phyloP scores from a whole-genome alignment of 495 filamentous ascomycete genomes.

The Penicillium malachiteum region DNA sequence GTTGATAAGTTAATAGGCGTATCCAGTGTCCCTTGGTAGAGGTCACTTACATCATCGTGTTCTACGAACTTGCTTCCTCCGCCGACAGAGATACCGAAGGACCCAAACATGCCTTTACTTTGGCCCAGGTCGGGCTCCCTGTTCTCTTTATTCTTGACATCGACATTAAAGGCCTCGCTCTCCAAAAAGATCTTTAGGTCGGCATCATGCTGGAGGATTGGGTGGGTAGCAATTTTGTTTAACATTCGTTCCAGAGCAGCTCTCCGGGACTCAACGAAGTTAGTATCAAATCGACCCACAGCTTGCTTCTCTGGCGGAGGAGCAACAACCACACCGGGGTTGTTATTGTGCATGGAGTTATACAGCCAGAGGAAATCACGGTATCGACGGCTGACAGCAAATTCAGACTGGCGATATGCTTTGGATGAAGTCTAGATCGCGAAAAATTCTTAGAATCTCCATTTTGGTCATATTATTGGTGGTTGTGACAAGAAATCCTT shows the following conservation, averaged over 20 bases:
- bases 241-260: slow-evolving; percentile 94
- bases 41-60: slow-evolving; percentile 81
- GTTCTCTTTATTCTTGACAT: slow-evolving; percentile 97
- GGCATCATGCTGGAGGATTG: slow-evolving; percentile 86
- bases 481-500: slow-evolving; percentile 12
- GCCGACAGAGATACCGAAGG: slow-evolving; percentile 75
- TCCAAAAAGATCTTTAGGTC: slow-evolving; percentile 96
- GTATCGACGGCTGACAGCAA: slow-evolving; percentile 88
- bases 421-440: slow-evolving; percentile 82
- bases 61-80: slow-evolving; percentile 86
- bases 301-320: slow-evolving; percentile 98
- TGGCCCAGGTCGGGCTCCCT: slow-evolving; percentile 82
- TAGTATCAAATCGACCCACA: slow-evolving; percentile 91
- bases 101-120: slow-evolving; percentile 89
- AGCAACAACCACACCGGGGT: slow-evolving; percentile 91
- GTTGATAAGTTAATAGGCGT: slow-evolving; percentile 9
- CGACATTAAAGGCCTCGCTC: slow-evolving; percentile 90
- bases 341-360: slow-evolving; percentile 87
- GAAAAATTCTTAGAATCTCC: not conserved
- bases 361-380: slow-evolving; percentile 98
- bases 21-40: not conserved
- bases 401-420: slow-evolving; percentile 86
- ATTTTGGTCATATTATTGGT: not conserved
- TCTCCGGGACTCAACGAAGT: slow-evolving; percentile 90
- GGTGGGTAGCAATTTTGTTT: slow-evolving; percentile 89